Evolutionary conservation across 2,329 filamentous ascomycete genomes (phyloP), one percentile per base, ranked within the genome.

Genomic region (Alternaria gansuensis): DNA sequence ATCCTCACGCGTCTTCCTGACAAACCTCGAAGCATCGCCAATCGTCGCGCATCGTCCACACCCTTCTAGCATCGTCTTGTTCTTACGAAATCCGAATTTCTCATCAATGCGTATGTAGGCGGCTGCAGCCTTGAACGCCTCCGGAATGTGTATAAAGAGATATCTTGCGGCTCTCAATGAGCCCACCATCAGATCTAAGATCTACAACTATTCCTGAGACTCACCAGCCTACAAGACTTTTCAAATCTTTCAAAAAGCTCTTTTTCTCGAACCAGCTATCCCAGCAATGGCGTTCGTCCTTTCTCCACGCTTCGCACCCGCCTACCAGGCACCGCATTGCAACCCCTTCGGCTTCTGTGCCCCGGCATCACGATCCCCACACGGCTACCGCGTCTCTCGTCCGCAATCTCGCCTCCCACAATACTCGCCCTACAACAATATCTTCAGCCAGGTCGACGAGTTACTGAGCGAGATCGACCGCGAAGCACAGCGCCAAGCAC

Each of bases 261-360:
- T 21, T 36, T 11, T 49, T 45, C 55, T 21, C 21, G 33, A 48
- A 57, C 49, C 37, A 54, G 60, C 41, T 14, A 45, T 9, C 26
- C 11, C 46, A 64, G 48, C 58, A 71, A 77, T 76, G 74, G 74
- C 74, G 17, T 76, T 73, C 55, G 60, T 77, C 59, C 64, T 77
- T 28, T 73, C 70, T 14, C 74, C 74, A 9, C 70, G 66, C 11
- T 72, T 76, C 48, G 66, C 65, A n/a, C 72, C 73, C 26, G 65
- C 69, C 59, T 72, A 74, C 43, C 65, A 71, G 54, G 60, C 62
- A 31, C 66, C 65, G 33, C 69, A 72, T 39, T 73, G 71, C 60
- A 69, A 54, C 46, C 73, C 72, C 21, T 75, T 69, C 49, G 64
- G 67, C 34, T 69, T 60, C 60, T 73, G 67, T 61, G 62, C 61